Evolutionary conservation across 2,329 filamentous ascomycete species (phyloP).

Genomic region (Monosporascus sp.): DNA sequence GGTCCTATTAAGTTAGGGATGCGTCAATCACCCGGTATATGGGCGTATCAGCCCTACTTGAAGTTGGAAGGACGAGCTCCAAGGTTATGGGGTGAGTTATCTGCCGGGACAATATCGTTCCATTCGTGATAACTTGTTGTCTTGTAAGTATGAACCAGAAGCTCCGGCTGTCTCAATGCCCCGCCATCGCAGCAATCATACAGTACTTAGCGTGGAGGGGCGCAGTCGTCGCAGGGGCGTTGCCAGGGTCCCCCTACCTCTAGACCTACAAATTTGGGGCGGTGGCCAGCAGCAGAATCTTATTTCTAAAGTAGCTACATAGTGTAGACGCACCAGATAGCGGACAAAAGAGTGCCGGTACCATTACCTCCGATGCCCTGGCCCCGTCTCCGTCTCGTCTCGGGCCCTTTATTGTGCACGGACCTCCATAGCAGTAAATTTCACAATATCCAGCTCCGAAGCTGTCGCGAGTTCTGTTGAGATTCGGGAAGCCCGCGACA

Average conservation of each 20-base stretch:
- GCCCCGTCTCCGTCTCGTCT: too few species aligned
- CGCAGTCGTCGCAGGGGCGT: background rate
- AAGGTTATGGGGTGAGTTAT: background rate
- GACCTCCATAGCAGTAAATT: too few species aligned
- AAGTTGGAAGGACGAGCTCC: background rate
- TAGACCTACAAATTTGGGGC: slow-evolving; percentile 4
- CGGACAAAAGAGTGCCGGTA: too few species aligned
- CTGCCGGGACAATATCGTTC: too few species aligned
- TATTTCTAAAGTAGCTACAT: slow-evolving; percentile 2
- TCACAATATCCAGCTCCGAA: slow-evolving; percentile 3
- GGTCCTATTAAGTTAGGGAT: too few species aligned
- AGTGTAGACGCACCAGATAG: too few species aligned
- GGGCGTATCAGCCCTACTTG: background rate
- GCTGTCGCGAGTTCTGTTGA: slow-evolving; percentile 3
- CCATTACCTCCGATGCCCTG: too few species aligned
- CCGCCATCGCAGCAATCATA: background rate
- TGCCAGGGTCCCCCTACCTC: background rate
- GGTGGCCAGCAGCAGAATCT: slow-evolving; percentile 13
- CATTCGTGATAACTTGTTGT: background rate
- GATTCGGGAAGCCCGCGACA: background rate
- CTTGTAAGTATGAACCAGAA: background rate
- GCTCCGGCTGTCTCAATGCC: background rate
- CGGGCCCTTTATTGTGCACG: too few species aligned
- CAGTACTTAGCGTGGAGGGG: slow-evolving; percentile 3
- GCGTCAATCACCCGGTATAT: background rate